A percentile compares a stretch with the other conserved stretches of the same genome.
Conservation (phyloP, 768 basidiomycete genomes). For the Boletus rufocinnamomeus region DNA sequence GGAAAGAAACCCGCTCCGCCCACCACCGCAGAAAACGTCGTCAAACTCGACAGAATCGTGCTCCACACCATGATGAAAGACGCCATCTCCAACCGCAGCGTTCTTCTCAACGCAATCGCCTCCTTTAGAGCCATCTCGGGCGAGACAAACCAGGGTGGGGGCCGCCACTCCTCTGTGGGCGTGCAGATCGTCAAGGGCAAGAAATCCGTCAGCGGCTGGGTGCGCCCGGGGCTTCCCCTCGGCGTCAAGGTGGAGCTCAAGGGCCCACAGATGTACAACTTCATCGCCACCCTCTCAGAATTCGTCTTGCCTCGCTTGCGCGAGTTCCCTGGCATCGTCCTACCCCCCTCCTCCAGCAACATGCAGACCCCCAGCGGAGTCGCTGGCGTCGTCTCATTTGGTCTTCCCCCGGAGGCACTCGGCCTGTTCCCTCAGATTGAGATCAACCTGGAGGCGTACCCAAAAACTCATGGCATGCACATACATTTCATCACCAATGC, state of each 20-base stretch:
- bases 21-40: slow-evolving; percentile 66
- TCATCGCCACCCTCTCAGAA: slow-evolving; percentile 83
- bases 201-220: slow-evolving; percentile 78
- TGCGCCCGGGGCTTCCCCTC: slow-evolving; percentile 76
- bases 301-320: slow-evolving; percentile 94
- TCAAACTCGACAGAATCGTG: slow-evolving; percentile 79
- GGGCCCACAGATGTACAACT: slow-evolving; percentile 94
- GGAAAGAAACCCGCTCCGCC: slow-evolving; percentile 69
- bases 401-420: slow-evolving; percentile 82
- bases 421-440: slow-evolving; percentile 95
- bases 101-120: slow-evolving; percentile 83
- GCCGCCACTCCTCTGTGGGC: slow-evolving; percentile 66
- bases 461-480: slow-evolving; percentile 85
- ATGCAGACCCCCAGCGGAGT: slow-evolving; percentile 74
- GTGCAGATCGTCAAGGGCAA: slow-evolving; percentile 74
- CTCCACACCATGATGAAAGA: slow-evolving; percentile 88
- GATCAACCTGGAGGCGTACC: slow-evolving; percentile 89
- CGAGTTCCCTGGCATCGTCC: slow-evolving; percentile 81
- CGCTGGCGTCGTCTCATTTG: slow-evolving; percentile 87
- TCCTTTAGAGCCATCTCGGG: slow-evolving; percentile 86
- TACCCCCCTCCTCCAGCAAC: slow-evolving; percentile 75
- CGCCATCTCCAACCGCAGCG: slow-evolving; percentile 65
- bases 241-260: slow-evolving; percentile 90
- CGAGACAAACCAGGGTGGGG: slow-evolving; percentile 73
- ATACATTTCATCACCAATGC: slow-evolving; percentile 93